These are phyloP conservation scores for Fusarium temperatum DNA, from an alignment of 2,329 filamentous ascomycete species.

Conservation along the genomic window DNA sequence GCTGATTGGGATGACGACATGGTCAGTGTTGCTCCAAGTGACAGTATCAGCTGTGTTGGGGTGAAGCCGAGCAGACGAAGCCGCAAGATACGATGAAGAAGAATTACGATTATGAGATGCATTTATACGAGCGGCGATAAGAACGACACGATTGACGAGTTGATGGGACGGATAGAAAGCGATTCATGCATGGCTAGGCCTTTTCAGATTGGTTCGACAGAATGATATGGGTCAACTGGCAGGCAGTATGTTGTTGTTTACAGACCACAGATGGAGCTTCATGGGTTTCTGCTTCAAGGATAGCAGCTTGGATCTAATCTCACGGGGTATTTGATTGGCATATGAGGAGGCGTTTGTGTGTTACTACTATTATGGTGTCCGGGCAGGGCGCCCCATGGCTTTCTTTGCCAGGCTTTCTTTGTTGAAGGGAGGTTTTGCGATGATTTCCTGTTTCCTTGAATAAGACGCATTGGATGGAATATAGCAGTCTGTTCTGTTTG, in stretches of 20 bases:
- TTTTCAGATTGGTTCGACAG: background rate
- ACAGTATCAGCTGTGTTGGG: slow-evolving; percentile 71
- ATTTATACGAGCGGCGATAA: slow-evolving; percentile 12
- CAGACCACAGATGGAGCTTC: background rate
- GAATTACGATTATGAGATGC: slow-evolving; percentile 2
- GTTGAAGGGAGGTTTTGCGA: slow-evolving; percentile 3
- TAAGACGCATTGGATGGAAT: slow-evolving; percentile 5
- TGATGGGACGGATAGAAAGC: slow-evolving; percentile 21
- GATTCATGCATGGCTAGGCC: background rate
- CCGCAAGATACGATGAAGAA: slow-evolving; percentile 36
- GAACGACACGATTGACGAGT: slow-evolving; percentile 25
- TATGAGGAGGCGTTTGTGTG: slow-evolving; percentile 24
- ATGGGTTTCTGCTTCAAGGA: background rate
- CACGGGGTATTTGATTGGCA: background rate
- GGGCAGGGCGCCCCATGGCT: background rate
- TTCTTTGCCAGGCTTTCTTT: background rate
- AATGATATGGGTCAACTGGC: slow-evolving; percentile 2
- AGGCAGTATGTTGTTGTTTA: slow-evolving; percentile 5
- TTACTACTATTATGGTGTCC: slow-evolving; percentile 1
- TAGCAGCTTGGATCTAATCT: background rate
- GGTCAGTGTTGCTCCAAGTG: slow-evolving; percentile 65
- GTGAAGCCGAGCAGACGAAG: slow-evolving; percentile 44
- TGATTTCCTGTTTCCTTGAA: slow-evolving; percentile 7
- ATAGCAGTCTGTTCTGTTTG: slow-evolving; percentile 1
- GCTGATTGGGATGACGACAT: slow-evolving; percentile 58